Evolutionary conservation across 1,284 basidiomycete genomes (phyloP).

Genomic region (Marasmius sp.): DNA sequence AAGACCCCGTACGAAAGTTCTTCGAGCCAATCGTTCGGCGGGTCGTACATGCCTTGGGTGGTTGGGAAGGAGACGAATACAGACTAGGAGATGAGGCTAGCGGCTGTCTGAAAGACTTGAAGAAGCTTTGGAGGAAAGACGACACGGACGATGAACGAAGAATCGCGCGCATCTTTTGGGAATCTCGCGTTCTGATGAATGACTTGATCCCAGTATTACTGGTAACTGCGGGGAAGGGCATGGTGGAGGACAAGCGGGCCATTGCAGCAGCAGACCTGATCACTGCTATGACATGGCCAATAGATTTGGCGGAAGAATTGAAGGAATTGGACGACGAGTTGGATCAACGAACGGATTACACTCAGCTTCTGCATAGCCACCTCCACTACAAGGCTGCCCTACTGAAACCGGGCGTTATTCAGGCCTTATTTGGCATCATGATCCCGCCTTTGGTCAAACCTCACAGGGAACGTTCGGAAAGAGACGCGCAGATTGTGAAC

Average conservation of each 20-base stretch:
- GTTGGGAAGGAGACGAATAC: constrained; percentile 69
- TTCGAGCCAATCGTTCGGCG: constrained; percentile 66
- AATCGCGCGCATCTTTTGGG: constrained; percentile 88
- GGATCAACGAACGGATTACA: constrained; percentile 83
- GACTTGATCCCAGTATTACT: constrained; percentile 87
- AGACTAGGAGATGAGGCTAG: constrained; percentile 81
- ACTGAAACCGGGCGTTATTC: constrained; percentile 64
- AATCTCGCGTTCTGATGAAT: constrained; percentile 77
- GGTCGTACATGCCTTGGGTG: constrained; percentile 76
- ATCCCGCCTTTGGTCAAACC: constrained; percentile 69
- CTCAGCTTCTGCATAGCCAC: constrained; percentile 77
- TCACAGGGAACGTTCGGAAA: constrained; percentile 64
- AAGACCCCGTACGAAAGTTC: constrained; percentile 42
- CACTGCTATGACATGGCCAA: constrained; percentile 96
- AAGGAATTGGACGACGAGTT: constrained; percentile 83
- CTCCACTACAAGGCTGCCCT: constrained; percentile 84
- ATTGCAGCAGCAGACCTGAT: constrained; percentile 87
- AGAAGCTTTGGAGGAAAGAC: constrained; percentile 92
- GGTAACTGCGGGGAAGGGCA: constrained; percentile 74
- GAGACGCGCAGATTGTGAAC: constrained; percentile 84
- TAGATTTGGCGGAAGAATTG: constrained; percentile 89
- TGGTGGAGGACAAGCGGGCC: constrained; percentile 81
- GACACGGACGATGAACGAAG: constrained; percentile 94
- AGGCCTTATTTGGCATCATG: constrained; percentile 68
- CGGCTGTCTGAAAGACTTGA: constrained; percentile 89